A percentile compares a stretch with the other conserved stretches of the same genome.
Conservation (phyloP, 768 basidiomycete species). For the Naganishia vishniacii region DNA sequence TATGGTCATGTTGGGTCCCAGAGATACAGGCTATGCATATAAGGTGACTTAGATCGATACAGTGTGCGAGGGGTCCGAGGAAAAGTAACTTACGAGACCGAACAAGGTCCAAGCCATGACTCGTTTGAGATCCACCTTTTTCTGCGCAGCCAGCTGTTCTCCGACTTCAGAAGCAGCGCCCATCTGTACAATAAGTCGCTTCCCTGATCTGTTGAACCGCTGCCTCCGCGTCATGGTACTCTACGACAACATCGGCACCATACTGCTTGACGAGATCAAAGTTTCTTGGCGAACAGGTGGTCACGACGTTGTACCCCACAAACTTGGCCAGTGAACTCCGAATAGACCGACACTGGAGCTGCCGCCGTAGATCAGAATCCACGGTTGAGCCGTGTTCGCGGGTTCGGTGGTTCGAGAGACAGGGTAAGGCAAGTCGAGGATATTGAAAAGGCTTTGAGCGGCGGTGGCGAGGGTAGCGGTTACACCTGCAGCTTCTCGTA, state of each 20-base stretch:
- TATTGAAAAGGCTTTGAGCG: constrained; percentile 4
- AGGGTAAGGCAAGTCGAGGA: constrained; percentile 5
- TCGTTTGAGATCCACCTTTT: constrained; percentile 30
- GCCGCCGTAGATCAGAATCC: constrained; percentile 36
- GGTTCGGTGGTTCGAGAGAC: not conserved
- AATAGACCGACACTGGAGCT: constrained; percentile 48
- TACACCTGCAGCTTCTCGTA: constrained; percentile 10
- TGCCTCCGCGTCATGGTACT: constrained; percentile 42
- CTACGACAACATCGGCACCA: constrained; percentile 52
- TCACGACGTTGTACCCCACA: constrained; percentile 45
- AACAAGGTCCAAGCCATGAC: constrained; percentile 36
- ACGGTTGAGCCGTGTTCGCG: not conserved
- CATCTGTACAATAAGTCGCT: constrained; percentile 32
- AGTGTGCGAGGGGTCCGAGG: not conserved
- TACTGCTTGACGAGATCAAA: constrained; percentile 48
- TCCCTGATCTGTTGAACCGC: constrained; percentile 35
- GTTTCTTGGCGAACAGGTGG: constrained; percentile 48
- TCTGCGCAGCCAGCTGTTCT: constrained; percentile 24
- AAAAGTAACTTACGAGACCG: constrained; percentile 30
- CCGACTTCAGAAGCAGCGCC: constrained; percentile 28
- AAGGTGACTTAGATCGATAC: not conserved
- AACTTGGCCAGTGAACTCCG: constrained; percentile 37
- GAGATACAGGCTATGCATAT: constrained; percentile 34
- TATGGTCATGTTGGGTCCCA: constrained; percentile 29
- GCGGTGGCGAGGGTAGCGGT: constrained; percentile 7